A percentile compares a stretch with the other conserved stretches of the same genome.
Evolutionary conservation across 257 asterid species (phyloP).

Genomic region (Nicotiana knightiana): DNA sequence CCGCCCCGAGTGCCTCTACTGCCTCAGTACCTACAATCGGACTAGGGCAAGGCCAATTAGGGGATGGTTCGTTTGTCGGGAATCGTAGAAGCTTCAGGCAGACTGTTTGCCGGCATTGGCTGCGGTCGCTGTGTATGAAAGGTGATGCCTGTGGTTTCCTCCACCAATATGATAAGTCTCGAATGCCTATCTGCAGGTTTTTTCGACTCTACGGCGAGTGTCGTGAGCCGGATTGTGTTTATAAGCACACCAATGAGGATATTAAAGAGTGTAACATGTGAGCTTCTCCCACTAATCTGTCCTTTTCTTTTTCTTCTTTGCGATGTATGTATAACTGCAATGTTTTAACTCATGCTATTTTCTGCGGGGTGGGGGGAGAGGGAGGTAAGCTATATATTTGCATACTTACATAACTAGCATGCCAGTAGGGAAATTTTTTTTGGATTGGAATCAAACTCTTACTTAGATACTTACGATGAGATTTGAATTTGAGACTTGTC

Average conservation of each 20-base stretch:
- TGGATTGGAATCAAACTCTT: neutral
- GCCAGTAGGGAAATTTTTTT: neutral
- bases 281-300: slow-evolving; percentile 11
- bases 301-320: neutral
- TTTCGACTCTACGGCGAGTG: slow-evolving; percentile 86
- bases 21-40: slow-evolving; percentile 22
- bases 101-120: slow-evolving; percentile 94
- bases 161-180: slow-evolving; percentile 85
- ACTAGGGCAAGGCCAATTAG: slow-evolving; percentile 2
- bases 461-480: neutral
- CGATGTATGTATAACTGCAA: neutral
- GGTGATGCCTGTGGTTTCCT: slow-evolving; percentile 94
- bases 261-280: slow-evolving; percentile 95
- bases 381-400: neutral
- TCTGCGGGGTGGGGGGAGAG: neutral
- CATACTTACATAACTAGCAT: neutral
- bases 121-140: slow-evolving; percentile 84
- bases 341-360: neutral
- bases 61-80: slow-evolving; percentile 19
- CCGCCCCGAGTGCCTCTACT: slow-evolving; percentile 19
- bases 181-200: slow-evolving; percentile 92
- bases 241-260: slow-evolving; percentile 92
- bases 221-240: slow-evolving; percentile 94
- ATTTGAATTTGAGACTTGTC: neutral
- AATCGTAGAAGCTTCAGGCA: slow-evolving; percentile 75